phyloP scores from a whole-genome alignment of 1,284 basidiomycete species.

The Tetrapyrgos nigripes region DNA sequence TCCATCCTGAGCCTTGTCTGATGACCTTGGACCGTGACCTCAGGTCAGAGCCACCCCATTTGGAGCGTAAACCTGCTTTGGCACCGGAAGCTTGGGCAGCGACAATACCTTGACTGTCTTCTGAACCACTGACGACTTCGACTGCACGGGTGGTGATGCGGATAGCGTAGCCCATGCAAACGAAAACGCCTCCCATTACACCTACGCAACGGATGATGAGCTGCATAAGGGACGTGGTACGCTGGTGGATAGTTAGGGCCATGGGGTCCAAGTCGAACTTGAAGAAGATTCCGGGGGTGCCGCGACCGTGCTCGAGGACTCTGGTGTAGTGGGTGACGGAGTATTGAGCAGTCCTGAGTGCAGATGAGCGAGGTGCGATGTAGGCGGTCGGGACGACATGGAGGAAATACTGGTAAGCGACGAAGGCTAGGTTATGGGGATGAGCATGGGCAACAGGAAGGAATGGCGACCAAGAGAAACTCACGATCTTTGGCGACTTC shows the following conservation, averaged over 20 bases:
- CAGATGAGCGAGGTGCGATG: constrained; percentile 67
- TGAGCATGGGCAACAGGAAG: constrained; percentile 1
- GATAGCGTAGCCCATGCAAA: constrained; percentile 80
- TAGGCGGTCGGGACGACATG: constrained; percentile 96
- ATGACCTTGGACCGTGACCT: constrained; percentile 34
- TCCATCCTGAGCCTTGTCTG: constrained; percentile 23
- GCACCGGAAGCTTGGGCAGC: constrained; percentile 66
- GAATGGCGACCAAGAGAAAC: constrained; percentile 38
- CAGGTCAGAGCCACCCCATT: constrained; percentile 50
- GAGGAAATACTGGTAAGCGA: constrained; percentile 96
- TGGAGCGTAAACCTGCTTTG: constrained; percentile 49
- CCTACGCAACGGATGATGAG: constrained; percentile 86
- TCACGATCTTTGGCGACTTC: constrained; percentile 83
- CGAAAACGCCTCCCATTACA: constrained; percentile 83
- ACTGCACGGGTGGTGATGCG: constrained; percentile 70
- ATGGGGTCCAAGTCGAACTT: constrained; percentile 97
- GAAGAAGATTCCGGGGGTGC: constrained; percentile 95
- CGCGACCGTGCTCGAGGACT: constrained; percentile 76
- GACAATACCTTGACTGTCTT: constrained; percentile 60
- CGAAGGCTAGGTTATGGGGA: constrained; percentile 68
- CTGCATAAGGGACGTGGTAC: constrained; percentile 83
- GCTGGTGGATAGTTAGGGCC: constrained; percentile 83
- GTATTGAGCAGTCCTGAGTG: constrained; percentile 90
- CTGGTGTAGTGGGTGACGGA: constrained; percentile 94
- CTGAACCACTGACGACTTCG: constrained; percentile 69